These are phyloP conservation scores for Amanita subjunquillea DNA, from an alignment of 768 basidiomycete genomes.

Conservation along the genomic window DNA sequence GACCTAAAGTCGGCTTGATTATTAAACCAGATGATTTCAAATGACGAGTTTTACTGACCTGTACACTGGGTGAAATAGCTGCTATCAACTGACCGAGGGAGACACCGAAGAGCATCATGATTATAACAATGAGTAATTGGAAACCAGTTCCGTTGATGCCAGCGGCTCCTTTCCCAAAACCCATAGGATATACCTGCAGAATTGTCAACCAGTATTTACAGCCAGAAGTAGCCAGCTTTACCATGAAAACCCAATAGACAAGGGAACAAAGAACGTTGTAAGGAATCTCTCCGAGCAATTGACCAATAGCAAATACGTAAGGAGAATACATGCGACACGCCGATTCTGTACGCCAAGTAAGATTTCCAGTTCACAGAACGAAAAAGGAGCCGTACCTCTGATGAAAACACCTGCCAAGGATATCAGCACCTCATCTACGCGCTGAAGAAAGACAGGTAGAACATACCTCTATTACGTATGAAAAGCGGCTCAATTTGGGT, in stretches of 20 bases:
- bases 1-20: conserved; percentile 26
- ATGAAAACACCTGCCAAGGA: conserved; percentile 25
- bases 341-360: conserved; percentile 34
- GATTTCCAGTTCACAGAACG: not conserved
- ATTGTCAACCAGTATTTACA: not conserved
- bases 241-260: conserved; percentile 71
- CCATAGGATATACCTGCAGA: conserved; percentile 47
- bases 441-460: conserved; percentile 2
- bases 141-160: conserved; percentile 60
- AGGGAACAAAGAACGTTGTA: conserved; percentile 61
- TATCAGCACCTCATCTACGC: not conserved
- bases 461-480: conserved; percentile 51
- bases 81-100: conserved; percentile 67
- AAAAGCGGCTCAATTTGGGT: conserved; percentile 77
- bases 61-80: conserved; percentile 66
- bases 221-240: conserved; percentile 17
- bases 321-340: conserved; percentile 83
- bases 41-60: conserved; percentile 20
- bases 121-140: conserved; percentile 58
- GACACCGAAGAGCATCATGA: conserved; percentile 59
- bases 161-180: conserved; percentile 51
- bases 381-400: conserved; percentile 12
- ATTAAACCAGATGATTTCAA: conserved; percentile 16
- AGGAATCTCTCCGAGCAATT: conserved; percentile 75
- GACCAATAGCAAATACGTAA: conserved; percentile 75